A percentile compares a stretch with the other conserved stretches of the same genome.
phyloP scores from a whole-genome alignment of 2,329 filamentous ascomycete genomes.

The Pestalotiopsis fici region DNA sequence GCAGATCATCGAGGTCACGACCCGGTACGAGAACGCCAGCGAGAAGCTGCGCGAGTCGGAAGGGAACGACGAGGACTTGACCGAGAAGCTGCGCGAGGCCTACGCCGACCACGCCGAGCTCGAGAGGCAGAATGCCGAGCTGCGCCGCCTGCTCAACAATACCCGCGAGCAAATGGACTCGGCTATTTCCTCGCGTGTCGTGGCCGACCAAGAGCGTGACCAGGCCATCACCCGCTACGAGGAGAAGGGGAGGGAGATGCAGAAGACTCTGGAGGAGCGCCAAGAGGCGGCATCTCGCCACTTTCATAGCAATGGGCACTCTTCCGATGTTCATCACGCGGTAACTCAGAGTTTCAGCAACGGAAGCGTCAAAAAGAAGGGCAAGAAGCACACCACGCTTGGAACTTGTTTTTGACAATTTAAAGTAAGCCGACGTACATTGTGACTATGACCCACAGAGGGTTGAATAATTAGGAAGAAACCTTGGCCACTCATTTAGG shows the following conservation, averaged over 20 bases:
- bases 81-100: background rate
- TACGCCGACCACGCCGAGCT: background rate
- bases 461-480: too few species aligned
- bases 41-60: conserved; percentile 3
- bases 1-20: background rate
- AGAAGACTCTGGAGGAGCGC: background rate
- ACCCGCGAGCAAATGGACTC: conserved; percentile 4
- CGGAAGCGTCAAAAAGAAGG: background rate
- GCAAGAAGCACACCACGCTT: background rate
- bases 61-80: background rate
- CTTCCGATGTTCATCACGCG: background rate
- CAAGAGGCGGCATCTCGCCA: background rate
- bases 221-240: conserved; percentile 1
- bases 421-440: background rate
- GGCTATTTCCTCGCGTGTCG: background rate
- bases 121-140: background rate
- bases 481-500: too few species aligned
- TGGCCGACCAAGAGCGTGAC: conserved; percentile 7
- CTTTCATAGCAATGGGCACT: background rate
- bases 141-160: conserved; percentile 1
- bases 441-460: too few species aligned
- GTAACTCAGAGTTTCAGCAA: background rate
- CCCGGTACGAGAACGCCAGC: background rate
- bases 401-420: background rate
- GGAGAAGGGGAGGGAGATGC: conserved; percentile 5